These are phyloP conservation scores for Torrubiella hemipterigena DNA, from an alignment of 2,329 filamentous ascomycete genomes.

Conservation along the genomic window DNA sequence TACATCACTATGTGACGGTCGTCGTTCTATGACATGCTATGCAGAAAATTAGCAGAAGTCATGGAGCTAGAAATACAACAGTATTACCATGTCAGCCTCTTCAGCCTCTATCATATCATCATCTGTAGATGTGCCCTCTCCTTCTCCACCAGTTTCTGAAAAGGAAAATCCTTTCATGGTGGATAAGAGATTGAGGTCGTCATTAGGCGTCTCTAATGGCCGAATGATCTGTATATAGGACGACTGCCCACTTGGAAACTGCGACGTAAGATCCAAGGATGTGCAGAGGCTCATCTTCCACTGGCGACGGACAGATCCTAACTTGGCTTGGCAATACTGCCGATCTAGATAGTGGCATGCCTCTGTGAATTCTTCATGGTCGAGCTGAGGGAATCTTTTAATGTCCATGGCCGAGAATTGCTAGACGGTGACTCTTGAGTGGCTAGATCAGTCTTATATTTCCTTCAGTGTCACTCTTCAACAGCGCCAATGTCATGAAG, in stretches of 20 bases:
- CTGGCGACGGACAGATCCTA: conserved; percentile 39
- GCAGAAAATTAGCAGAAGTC: conserved; percentile 10
- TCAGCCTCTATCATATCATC: conserved; percentile 37
- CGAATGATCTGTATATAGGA: conserved; percentile 46
- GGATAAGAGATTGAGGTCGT: conserved; percentile 32
- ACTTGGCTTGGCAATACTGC: conserved; percentile 43
- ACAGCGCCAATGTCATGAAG: too few relatives aligned
- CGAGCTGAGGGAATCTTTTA: conserved; percentile 48
- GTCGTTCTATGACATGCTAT: conserved; percentile 28
- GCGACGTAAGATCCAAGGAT: conserved; percentile 33
- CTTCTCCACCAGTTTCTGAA: conserved; percentile 11
- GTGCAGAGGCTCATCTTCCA: conserved; percentile 44
- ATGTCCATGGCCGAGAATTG: conserved; percentile 24
- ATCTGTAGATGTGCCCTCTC: conserved; percentile 20
- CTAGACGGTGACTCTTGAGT: background rate
- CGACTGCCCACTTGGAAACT: conserved; percentile 27
- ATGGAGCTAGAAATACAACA: conserved; percentile 4
- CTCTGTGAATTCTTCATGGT: conserved; percentile 48
- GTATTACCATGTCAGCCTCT: conserved; percentile 35
- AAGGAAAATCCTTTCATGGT: conserved; percentile 35
- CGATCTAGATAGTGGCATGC: conserved; percentile 52
- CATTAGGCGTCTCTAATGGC: conserved; percentile 31
- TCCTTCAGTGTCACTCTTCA: too few relatives aligned
- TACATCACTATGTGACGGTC: conserved; percentile 17
- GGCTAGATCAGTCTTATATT: too few relatives aligned